Conservation (phyloP, 83 land plant species). For the Picea mariana region DNA sequence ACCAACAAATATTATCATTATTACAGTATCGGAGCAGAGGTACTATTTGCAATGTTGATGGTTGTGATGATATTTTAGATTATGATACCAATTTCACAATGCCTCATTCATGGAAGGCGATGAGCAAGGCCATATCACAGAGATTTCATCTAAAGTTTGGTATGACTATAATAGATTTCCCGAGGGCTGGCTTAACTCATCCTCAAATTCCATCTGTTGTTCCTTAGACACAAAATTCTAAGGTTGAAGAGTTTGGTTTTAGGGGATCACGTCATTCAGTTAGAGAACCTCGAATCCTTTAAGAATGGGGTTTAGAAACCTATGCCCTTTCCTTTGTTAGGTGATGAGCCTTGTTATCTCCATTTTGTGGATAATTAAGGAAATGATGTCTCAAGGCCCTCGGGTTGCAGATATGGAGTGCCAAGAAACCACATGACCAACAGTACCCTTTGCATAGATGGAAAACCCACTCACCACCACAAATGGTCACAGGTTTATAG, state of each 20-base stretch:
- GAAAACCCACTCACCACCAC: too few relatives aligned
- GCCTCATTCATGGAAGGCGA: too few relatives aligned
- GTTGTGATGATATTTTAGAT: conserved; percentile 88
- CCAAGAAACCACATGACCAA: too few relatives aligned
- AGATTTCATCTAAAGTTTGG: too few relatives aligned
- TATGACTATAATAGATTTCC: too few relatives aligned
- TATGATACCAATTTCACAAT: conserved; percentile 87
- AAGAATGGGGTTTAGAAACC: conserved; percentile 24
- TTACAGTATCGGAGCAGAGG: conserved; percentile 70
- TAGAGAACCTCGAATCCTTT: conserved; percentile 62
- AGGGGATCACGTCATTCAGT: conserved; percentile 44
- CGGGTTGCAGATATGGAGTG: too few relatives aligned
- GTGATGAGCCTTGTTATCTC: too few relatives aligned
- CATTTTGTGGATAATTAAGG: too few relatives aligned
- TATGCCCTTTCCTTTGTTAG: conserved; percentile 19
- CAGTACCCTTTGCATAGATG: too few relatives aligned
- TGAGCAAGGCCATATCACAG: too few relatives aligned
- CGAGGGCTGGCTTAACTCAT: neutral
- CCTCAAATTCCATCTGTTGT: conserved; percentile 20
- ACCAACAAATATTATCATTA: conserved; percentile 50
- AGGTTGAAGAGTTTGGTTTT: conserved; percentile 38
- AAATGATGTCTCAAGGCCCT: too few relatives aligned
- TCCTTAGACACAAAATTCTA: conserved; percentile 35
- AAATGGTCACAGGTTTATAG: too few relatives aligned
- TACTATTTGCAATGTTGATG: conserved; percentile 66